Evolutionary conservation across 441 rosid species (phyloP).

Genomic region (Arabidopsis lyrata): DNA sequence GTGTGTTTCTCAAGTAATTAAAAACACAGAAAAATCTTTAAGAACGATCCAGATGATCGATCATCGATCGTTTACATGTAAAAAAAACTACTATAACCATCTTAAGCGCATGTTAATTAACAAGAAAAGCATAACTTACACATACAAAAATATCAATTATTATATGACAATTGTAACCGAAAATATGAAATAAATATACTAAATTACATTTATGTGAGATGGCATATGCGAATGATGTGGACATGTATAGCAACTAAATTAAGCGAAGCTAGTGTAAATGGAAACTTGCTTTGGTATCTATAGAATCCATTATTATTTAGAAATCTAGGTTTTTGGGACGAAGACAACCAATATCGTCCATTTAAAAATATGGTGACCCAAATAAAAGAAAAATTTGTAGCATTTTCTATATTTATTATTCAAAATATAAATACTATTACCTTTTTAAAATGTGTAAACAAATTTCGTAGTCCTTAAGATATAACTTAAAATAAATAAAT

Average conservation of each 20-base stretch:
- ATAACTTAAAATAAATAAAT: too few relatives aligned
- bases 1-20: too few relatives aligned
- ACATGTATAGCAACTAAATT: conserved; percentile 25
- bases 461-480: too few relatives aligned
- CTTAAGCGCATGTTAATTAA: too few relatives aligned
- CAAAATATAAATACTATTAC: background rate
- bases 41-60: too few relatives aligned
- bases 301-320: conserved; percentile 23
- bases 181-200: too few relatives aligned
- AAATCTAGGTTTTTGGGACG: conserved; percentile 29
- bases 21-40: too few relatives aligned
- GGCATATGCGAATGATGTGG: conserved; percentile 22
- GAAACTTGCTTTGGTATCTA: conserved; percentile 25
- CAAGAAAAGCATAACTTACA: too few relatives aligned
- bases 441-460: background rate
- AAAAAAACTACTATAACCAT: too few relatives aligned
- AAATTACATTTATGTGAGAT: conserved; percentile 15
- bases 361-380: background rate
- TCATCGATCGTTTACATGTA: too few relatives aligned
- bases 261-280: conserved; percentile 35
- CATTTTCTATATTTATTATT: background rate
- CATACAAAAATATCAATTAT: too few relatives aligned
- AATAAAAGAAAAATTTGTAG: background rate
- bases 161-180: too few relatives aligned
- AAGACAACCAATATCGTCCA: conserved; percentile 34